Evolutionary conservation across 2,329 filamentous ascomycete species (phyloP), one percentile per base, ranked within the genome.

Genomic region (Neopestalotiopsis sp.): DNA sequence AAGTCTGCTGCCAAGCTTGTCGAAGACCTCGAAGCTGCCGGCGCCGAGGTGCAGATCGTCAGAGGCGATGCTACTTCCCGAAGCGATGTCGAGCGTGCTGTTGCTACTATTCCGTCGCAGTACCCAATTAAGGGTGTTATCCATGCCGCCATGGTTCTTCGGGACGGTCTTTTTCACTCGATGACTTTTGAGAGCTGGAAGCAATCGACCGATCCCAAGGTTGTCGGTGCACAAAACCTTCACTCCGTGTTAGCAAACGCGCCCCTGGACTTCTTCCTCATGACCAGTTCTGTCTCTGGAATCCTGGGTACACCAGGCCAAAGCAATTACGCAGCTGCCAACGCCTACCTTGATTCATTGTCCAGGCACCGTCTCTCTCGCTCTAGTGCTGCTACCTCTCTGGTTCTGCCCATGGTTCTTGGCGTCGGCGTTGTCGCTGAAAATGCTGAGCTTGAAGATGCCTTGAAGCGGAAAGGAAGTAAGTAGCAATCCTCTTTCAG

Each of bases 141-240:
- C 13, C 75, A 76, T 10, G 75, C 75, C 4, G 75, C 75, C 4
- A 76, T 76, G 74, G 74, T 76, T 12, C 62, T 72, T 1, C 52
- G 69, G 30, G 71, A 28, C 24, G 24, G 24, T 4, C 24, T 28
- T 3, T 28, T 28, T 28, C 24, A 28, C 24, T 7, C 6, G 1
- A 38, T 38, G 34, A 1, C 34, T 38, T 2, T 7, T 38, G 34
- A 38, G 34, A 10, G 10, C 34, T 38, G 34, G 34, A 38, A 38
- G 10, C 6, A 7, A 38, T 7, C 6, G 10, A 10, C 34, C 34
- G 10, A 28, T 28, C 24, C 24, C 24, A 38, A 38, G 10, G 10
- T 7, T 38, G 34, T 10, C 1, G 34, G 6, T 7, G 6, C 34
- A 7, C 6, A 10, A 38, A 38, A 38, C 10, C 34, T 38, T 3